Conservation (phyloP, 495 filamentous ascomycete genomes). For the Neurospora sp. region DNA sequence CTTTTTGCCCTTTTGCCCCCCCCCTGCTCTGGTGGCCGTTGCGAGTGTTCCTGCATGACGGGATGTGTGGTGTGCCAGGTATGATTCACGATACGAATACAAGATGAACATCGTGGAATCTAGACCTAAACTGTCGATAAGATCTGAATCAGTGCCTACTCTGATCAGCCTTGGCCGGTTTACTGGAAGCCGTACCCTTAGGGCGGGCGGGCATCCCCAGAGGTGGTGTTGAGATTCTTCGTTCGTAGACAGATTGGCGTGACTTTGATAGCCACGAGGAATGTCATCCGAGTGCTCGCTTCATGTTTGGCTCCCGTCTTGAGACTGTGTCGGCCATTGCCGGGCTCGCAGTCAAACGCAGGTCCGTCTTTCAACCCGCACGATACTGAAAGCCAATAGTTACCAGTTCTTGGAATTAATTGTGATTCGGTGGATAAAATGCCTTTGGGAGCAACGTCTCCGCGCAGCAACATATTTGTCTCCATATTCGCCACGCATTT, state of each 20-base stretch:
- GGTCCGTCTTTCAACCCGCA: not conserved
- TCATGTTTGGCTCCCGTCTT: not conserved
- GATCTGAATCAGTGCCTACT: not conserved
- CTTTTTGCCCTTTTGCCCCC: not conserved
- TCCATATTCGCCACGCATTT: not conserved
- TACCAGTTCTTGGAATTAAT: not conserved
- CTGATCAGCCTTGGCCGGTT: not conserved
- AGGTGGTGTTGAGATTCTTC: not conserved
- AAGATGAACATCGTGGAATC: not conserved
- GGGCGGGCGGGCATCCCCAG: not conserved
- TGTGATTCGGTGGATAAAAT: not conserved
- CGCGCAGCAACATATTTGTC: not conserved
- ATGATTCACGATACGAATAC: not conserved
- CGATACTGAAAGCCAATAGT: not conserved
- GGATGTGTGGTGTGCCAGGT: not conserved
- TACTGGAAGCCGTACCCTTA: not conserved
- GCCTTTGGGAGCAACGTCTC: not conserved
- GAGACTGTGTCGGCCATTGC: not conserved
- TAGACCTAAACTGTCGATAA: not conserved
- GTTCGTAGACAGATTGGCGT: not conserved
- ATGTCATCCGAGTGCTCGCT: not conserved
- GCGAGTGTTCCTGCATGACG: not conserved
- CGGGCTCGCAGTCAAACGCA: not conserved
- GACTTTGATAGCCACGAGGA: not conserved
- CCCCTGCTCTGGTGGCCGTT: not conserved